Evolutionary conservation across 768 basidiomycete genomes (phyloP).

Genomic region (Calocera viscosa): DNA sequence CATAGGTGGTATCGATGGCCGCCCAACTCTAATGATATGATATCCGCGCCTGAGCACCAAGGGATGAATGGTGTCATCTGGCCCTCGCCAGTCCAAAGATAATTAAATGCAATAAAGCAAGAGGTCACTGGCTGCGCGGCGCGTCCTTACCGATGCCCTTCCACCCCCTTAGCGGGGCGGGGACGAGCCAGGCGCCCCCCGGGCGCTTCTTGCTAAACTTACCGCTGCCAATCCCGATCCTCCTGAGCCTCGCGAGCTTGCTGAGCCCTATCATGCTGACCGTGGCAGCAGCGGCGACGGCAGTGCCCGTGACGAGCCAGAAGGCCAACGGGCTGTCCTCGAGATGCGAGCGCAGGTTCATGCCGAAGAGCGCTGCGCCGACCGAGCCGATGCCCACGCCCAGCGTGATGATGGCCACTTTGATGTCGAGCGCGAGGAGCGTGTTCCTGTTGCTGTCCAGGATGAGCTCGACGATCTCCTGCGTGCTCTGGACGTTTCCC

Average conservation of each 20-base stretch:
- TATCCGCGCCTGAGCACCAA: not conserved
- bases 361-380: conserved; percentile 83
- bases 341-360: conserved; percentile 60
- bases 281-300: conserved; percentile 20
- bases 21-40: not conserved
- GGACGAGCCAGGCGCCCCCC: not conserved
- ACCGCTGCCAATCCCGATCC: conserved; percentile 19
- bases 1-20: not conserved
- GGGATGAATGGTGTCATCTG: too few relatives aligned
- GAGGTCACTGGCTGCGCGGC: not conserved
- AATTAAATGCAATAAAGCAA: too few relatives aligned
- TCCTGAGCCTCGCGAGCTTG: conserved; percentile 22
- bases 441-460: conserved; percentile 92
- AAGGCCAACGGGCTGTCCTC: not conserved
- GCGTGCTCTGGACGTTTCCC: conserved; percentile 91
- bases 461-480: conserved; percentile 95
- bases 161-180: not conserved
- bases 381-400: conserved; percentile 85
- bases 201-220: not conserved
- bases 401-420: conserved; percentile 90
- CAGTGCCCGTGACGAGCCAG: conserved; percentile 21
- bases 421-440: conserved; percentile 78
- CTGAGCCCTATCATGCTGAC: conserved; percentile 22
- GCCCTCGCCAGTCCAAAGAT: too few relatives aligned
- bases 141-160: not conserved